Conservation (phyloP, 306 rosid genomes). For the Prunus mume region DNA sequence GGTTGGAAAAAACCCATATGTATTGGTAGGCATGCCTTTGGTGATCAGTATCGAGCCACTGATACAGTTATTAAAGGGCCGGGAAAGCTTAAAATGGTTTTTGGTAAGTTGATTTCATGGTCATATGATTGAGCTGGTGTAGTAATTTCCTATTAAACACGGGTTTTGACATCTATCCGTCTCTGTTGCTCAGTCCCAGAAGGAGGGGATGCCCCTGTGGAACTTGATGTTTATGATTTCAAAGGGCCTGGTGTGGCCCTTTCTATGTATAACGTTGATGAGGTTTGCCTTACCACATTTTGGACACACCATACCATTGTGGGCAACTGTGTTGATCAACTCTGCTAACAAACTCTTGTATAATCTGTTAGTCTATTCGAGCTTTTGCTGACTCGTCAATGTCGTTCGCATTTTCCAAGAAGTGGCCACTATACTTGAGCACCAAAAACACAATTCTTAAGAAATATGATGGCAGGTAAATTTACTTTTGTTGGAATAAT, state of each 20-base stretch:
- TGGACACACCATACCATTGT: background rate
- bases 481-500: conserved; percentile 12
- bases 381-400: conserved; percentile 94
- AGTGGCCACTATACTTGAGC: conserved; percentile 95
- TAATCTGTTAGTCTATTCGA: conserved; percentile 67
- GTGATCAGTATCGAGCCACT: conserved; percentile 97
- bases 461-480: conserved; percentile 96
- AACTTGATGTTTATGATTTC: conserved; percentile 78
- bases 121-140: conserved; percentile 14
- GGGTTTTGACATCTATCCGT: conserved; percentile 6
- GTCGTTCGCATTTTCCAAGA: conserved; percentile 77
- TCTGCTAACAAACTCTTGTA: conserved; percentile 7
- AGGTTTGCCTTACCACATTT: conserved; percentile 48
- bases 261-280: conserved; percentile 91
- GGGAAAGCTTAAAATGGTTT: conserved; percentile 94
- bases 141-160: background rate
- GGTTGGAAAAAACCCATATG: conserved; percentile 99
- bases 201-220: conserved; percentile 58
- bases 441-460: conserved; percentile 95
- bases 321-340: background rate
- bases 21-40: conserved; percentile 98
- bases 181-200: conserved; percentile 65
- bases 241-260: conserved; percentile 95
- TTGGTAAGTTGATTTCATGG: conserved; percentile 52
- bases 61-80: conserved; percentile 70